phyloP scores from a whole-genome alignment of 352 stramenopile species.

The Nothophytophthora sp. region DNA sequence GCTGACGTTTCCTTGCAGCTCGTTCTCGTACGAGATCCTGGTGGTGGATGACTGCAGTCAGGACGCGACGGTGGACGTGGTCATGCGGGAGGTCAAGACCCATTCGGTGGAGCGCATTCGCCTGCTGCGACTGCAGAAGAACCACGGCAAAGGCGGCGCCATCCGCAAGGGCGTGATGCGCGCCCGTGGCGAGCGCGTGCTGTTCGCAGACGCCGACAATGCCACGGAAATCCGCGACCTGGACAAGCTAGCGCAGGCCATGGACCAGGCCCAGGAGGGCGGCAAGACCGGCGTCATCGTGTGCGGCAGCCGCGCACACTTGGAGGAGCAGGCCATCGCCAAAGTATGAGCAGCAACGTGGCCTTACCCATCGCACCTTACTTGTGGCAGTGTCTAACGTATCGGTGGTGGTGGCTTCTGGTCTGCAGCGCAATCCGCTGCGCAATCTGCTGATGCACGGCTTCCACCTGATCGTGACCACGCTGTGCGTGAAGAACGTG shows the following conservation, averaged over 20 bases:
- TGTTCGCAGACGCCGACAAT: constrained; percentile 94
- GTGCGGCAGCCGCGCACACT: constrained; percentile 90
- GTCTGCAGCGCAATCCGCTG: constrained; percentile 64
- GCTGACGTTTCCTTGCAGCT: constrained; percentile 3
- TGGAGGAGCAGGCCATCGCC: constrained; percentile 85
- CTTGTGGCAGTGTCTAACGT: background rate
- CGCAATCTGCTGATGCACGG: constrained; percentile 93
- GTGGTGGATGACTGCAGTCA: constrained; percentile 93
- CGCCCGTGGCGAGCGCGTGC: constrained; percentile 70
- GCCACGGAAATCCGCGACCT: constrained; percentile 92
- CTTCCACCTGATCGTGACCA: constrained; percentile 91
- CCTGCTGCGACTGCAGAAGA: constrained; percentile 79
- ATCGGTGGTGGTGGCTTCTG: background rate
- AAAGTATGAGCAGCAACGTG: constrained; percentile 31
- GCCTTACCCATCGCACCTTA: background rate
- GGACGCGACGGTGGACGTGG: constrained; percentile 80
- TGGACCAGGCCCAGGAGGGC: constrained; percentile 34
- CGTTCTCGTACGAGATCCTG: constrained; percentile 86
- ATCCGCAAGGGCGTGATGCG: constrained; percentile 90
- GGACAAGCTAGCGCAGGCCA: constrained; percentile 66
- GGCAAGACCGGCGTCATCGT: constrained; percentile 64
- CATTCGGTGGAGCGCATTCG: constrained; percentile 60
- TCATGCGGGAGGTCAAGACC: constrained; percentile 51
- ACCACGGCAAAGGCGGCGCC: constrained; percentile 93
- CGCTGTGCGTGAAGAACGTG: constrained; percentile 85